phyloP scores from a whole-genome alignment of 2,329 filamentous ascomycete genomes.

The Scedosporium boydii region DNA sequence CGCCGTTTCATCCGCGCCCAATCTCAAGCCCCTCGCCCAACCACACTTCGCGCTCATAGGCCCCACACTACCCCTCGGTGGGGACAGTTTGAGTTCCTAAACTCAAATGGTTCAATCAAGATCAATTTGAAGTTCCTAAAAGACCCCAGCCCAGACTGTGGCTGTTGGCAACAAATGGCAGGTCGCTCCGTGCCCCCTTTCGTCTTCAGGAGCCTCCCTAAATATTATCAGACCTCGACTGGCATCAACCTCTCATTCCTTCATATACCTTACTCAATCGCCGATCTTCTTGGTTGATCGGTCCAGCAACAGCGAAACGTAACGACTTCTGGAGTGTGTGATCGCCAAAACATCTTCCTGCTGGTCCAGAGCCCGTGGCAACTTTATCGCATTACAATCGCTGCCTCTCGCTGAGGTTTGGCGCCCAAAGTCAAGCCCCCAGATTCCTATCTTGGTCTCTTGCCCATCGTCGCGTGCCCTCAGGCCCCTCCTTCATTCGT shows the following conservation, averaged over 20 bases:
- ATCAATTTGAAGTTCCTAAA: no score
- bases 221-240: neutral
- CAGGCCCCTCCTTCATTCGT: neutral
- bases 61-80: no score
- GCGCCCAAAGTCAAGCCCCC: slow-evolving; percentile 4
- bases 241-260: slow-evolving; percentile 2
- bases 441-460: neutral
- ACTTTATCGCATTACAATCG: slow-evolving; percentile 3
- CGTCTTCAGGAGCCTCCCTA: neutral
- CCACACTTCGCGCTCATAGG: no score
- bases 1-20: no score
- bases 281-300: slow-evolving; percentile 1
- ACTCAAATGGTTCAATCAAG: no score
- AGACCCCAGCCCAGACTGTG: neutral
- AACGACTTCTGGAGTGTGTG: slow-evolving; percentile 3
- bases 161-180: neutral
- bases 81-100: no score
- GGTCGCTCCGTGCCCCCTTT: neutral
- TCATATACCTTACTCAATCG: neutral
- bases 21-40: no score
- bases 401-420: slow-evolving; percentile 5
- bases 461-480: neutral
- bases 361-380: neutral
- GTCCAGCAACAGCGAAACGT: slow-evolving; percentile 1
- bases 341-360: slow-evolving; percentile 6